Evolutionary conservation across 345 rosid genomes (phyloP).

Genomic region (Acer saccharum): DNA sequence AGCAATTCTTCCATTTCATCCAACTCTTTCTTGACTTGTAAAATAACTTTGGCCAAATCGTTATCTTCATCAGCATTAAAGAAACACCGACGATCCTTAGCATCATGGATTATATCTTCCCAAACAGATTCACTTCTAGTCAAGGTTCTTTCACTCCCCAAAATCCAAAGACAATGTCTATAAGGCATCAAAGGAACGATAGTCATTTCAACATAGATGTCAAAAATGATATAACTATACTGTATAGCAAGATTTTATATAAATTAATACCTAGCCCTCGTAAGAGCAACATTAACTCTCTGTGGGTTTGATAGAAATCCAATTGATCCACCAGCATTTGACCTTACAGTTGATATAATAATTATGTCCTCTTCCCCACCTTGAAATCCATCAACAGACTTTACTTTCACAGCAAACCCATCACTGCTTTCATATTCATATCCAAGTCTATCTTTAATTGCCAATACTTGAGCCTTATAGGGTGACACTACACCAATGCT

Average conservation of each 20-base stretch:
- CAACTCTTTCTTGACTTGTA: conserved; percentile 40
- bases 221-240: not conserved
- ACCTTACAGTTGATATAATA: conserved; percentile 49
- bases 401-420: conserved; percentile 37
- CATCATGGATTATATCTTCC: conserved; percentile 39
- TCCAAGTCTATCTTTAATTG: conserved; percentile 36
- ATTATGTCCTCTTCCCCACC: conserved; percentile 47
- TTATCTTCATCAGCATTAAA: conserved; percentile 44
- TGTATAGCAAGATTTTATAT: not conserved
- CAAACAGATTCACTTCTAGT: conserved; percentile 35
- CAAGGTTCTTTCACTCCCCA: conserved; percentile 49
- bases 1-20: conserved; percentile 46
- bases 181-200: not conserved
- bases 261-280: conserved; percentile 44
- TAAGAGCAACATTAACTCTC: conserved; percentile 46
- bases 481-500: conserved; percentile 49
- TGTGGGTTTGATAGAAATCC: conserved; percentile 34
- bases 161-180: conserved; percentile 60
- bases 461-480: conserved; percentile 41
- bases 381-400: conserved; percentile 45
- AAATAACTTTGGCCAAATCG: conserved; percentile 34
- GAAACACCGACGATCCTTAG: conserved; percentile 45
- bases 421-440: not conserved
- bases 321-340: conserved; percentile 26
- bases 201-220: not conserved